Evolutionary conservation across 352 stramenopile species (phyloP), one percentile per base, ranked within the genome.

Genomic region (Lagenidium giganteum): DNA sequence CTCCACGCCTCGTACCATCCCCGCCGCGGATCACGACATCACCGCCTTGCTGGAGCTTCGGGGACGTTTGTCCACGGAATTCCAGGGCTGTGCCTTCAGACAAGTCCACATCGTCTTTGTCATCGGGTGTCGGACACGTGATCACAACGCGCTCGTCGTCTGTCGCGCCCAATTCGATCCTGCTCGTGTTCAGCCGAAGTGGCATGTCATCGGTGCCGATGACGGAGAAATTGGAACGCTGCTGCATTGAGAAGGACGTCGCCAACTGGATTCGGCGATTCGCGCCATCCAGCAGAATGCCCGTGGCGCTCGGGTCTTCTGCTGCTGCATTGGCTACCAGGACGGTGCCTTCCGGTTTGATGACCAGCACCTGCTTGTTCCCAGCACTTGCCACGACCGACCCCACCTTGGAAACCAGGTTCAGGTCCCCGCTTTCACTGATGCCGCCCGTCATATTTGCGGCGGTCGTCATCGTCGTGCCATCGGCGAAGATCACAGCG

Each of bases 401-500:
- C n/a, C 77, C 80, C 7, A 64, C 70, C 33, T 70, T 67, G 8
- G 76, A 89, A 3, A 87, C 73, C 4, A 93, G 47, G 39, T 93
- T 93, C 21, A 93, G 36, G 27, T 89, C 77, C 1, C 80, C 77
- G 7, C 74, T 54, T 42, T 87, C 72, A 33, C 80, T 85, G n/a
- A 89, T 60, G 7, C 80, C 74, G n/a, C 77, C 77, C 7, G 75
- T 84, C 37, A 79, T 70, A 28, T 87, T 86, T 5, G 75, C 77
- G 8, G 80, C 80, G 5, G 77, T 89, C 5, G 80, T 90, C 80
- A 90, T 93, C 18, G 81, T 57, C 2, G 75, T 84, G 1, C 75
- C 80, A 36, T 93, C 80, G 8, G 76, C 55, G 47, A 90, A 93
- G 7, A 90, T 55, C 23, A 93, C 41, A 0, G 67, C 71, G 42